Evolutionary conservation across 2,329 filamentous ascomycete species (phyloP).

Genomic region (Pyrenophora teres): DNA sequence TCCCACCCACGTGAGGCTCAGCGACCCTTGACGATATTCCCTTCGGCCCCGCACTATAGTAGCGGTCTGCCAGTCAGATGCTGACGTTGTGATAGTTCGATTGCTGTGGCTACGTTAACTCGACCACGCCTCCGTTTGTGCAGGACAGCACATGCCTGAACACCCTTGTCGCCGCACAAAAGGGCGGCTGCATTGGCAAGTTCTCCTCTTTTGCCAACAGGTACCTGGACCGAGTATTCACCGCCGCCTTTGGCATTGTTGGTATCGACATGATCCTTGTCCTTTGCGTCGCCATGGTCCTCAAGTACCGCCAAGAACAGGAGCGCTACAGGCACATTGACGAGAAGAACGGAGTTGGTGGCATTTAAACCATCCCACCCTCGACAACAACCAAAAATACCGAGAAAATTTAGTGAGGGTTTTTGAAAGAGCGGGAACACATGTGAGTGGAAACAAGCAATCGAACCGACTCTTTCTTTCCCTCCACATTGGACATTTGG

Average conservation of each 20-base stretch:
- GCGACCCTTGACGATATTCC: not conserved
- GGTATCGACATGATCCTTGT: conserved; percentile 70
- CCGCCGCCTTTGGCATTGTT: conserved; percentile 78
- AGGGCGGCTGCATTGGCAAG: conserved; percentile 70
- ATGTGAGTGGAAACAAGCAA: conserved; percentile 13
- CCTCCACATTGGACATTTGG: conserved; percentile 16
- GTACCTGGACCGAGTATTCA: conserved; percentile 78
- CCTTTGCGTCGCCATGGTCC: conserved; percentile 72
- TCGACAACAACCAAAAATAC: not conserved
- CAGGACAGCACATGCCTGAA: conserved; percentile 70
- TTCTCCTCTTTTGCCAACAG: conserved; percentile 71
- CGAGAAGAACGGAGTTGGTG: conserved; percentile 64
- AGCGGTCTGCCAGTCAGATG: conserved; percentile 15
- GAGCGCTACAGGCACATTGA: conserved; percentile 80
- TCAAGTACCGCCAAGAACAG: conserved; percentile 80
- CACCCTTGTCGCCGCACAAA: conserved; percentile 70
- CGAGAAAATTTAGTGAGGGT: conserved; percentile 5
- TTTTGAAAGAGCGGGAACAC: conserved; percentile 24
- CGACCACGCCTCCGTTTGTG: conserved; percentile 72
- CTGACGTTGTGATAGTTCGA: conserved; percentile 61
- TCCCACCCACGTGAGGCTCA: not conserved
- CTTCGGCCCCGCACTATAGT: too few species aligned
- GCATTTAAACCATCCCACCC: conserved; percentile 23
- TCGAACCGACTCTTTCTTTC: conserved; percentile 26
- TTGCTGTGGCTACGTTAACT: conserved; percentile 81